Evolutionary conservation across 345 rosid species (phyloP).

Genomic region (Boechera stricta): DNA sequence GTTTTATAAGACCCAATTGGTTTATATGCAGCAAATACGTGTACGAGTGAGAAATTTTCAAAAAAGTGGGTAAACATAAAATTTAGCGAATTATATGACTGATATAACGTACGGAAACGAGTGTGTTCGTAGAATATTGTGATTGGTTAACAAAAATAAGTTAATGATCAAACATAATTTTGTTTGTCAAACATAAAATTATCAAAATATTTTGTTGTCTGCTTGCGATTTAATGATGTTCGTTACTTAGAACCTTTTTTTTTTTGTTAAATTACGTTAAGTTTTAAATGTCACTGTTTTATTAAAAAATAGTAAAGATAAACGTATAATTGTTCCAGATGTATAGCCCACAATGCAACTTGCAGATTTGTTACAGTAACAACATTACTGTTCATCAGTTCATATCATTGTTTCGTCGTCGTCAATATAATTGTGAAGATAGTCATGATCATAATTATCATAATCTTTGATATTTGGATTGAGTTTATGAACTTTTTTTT

Average conservation of each 20-base stretch:
- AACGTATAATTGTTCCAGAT: background rate
- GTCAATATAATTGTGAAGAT: conserved; percentile 29
- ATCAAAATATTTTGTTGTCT: background rate
- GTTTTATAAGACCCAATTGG: background rate
- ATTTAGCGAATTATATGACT: too few relatives aligned
- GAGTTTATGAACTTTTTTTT: background rate
- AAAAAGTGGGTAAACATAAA: too few relatives aligned
- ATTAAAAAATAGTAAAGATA: background rate
- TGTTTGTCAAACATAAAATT: background rate
- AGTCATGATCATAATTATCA: conserved; percentile 19
- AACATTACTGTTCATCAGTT: conserved; percentile 7
- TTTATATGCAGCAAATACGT: too few relatives aligned
- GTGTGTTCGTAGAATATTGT: too few relatives aligned
- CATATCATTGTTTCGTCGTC: conserved; percentile 7
- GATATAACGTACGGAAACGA: too few relatives aligned
- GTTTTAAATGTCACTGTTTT: background rate
- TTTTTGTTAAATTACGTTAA: background rate
- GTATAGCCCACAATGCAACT: background rate
- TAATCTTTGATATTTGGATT: conserved; percentile 17
- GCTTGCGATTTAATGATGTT: background rate
- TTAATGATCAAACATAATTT: background rate
- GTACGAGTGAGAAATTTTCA: too few relatives aligned
- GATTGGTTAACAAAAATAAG: too few relatives aligned
- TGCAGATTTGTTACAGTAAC: conserved; percentile 19
- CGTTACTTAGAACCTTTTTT: background rate